Evolutionary conservation across 179 eudicot genomes (phyloP), one percentile per base, ranked within the genome.

Genomic region (Sideroxylon spinosum): DNA sequence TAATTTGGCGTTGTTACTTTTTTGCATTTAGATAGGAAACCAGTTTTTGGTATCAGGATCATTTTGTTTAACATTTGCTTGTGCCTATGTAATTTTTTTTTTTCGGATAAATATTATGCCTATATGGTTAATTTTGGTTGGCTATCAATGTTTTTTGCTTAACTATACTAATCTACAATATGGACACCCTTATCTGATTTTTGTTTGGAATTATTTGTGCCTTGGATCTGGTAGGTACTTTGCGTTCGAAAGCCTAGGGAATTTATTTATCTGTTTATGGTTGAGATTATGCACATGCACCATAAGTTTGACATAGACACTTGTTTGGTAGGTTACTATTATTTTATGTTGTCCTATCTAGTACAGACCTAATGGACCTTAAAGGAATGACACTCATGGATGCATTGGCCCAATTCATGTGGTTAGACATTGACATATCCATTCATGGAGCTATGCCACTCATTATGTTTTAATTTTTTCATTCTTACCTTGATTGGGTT

Each of bases 261-360:
- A 81, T 79, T 94, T 75, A 90, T 93, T 78, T 98, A 95, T 82
- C 90, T 95, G 56, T 95, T 95, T 76, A 95, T 95, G 99, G 99
- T 95, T 69, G 99, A 95, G 88, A 91, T 95, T 76, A 95, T 95
- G 99, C 99, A 95, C 88, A 95, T 95, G 99, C 93, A 98, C 74
- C 99, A 95, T 83, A 95, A 95, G 81, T 95, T 95, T 84, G 99
- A 95, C 76, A 95, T 93, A 32, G 98, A 93, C 85, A 95, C 99
- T 74, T 88, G 89, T 76, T 78, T 95, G 97, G 99, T 95, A 87
- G 56, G 92, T 57, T 23, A 6, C 28, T 32, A 44, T 46, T 66
- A 19, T 16, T 62, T 53, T 25, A 0, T 73, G 6, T 32, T 4
- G 26, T 29, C 22, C 29, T 57, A 57, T 48, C 7, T 29, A n/a